phyloP scores from a whole-genome alignment of 371 early-diverging fungal species.

The Batkoa obscura region DNA sequence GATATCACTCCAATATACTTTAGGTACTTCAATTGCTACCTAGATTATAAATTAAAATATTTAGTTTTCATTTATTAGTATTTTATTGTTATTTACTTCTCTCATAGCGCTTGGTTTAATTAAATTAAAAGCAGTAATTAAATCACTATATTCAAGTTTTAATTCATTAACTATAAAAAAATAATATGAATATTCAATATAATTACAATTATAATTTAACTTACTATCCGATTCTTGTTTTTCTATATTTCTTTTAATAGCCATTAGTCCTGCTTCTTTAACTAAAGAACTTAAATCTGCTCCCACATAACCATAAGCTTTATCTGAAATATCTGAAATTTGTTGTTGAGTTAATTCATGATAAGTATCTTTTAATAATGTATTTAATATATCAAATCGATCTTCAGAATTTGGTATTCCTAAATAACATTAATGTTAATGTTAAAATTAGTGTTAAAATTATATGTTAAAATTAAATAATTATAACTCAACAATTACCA shows the following conservation, averaged over 20 bases:
- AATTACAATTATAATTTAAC: background rate
- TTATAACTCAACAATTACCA: constrained; percentile 19
- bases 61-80: background rate
- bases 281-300: constrained; percentile 84
- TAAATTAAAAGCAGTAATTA: constrained; percentile 32
- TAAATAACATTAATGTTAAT: constrained; percentile 5
- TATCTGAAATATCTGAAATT: constrained; percentile 33
- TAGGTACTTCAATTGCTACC: constrained; percentile 68
- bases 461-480: background rate
- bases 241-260: constrained; percentile 39
- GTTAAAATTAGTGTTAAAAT: background rate
- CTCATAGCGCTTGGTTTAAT: constrained; percentile 92
- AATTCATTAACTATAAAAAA: constrained; percentile 7
- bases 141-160: constrained; percentile 18
- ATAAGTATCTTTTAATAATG: constrained; percentile 48
- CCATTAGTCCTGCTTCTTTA: constrained; percentile 71
- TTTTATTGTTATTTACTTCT: constrained; percentile 22
- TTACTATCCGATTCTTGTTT: constrained; percentile 2
- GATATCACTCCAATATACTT: constrained; percentile 90
- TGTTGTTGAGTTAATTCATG: constrained; percentile 35
- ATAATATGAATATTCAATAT: background rate
- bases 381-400: constrained; percentile 54
- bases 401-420: constrained; percentile 58
- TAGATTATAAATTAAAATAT: constrained; percentile 19
- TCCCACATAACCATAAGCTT: constrained; percentile 92